Evolutionary conservation across 1,139 yeast genomes (phyloP), one percentile per base, ranked within the genome.

Genomic region (Candida gigantensis): DNA sequence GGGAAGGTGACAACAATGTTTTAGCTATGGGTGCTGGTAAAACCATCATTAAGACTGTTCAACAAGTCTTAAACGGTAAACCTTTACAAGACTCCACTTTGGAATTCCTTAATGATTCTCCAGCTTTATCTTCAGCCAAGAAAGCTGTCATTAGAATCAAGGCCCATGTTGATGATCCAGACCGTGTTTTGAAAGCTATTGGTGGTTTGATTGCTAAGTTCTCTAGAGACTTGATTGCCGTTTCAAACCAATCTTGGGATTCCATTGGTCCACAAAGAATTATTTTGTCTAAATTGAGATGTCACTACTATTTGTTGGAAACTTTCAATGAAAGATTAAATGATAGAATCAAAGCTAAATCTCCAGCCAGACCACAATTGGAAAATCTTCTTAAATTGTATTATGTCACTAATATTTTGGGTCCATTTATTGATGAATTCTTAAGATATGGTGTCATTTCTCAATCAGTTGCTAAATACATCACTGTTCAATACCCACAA

Each of bases 1-100:
- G 97, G 97, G 97, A 89, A 68, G 97, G 97, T 62, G 97, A 89
- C 62, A 89, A 89, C 69, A 88, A 83, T 55, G 83, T 89, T 35
- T 72, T 89, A 51, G 87, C 89, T 7, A 78, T 87, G 61, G 82
- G 89, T 43, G 80, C 89, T 45, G 97, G 96, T 47, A 78, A 84
- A 63, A 81, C 85, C 39, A 75, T 84, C 33, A 65, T 82, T 46
- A 84, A 83, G 63, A 71, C 73, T 49, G 72, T 77, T 37, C 58
- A 55, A 29, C 57, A 60, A 37, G 55, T 46, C 17, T 41, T 45
- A 27, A 43, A 39, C 23, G 48, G 48, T 28, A 42, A 37, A 29
- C 37, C 38, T 27, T 36, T 43, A 19, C 41, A 43, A 18, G 42
- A 43, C 27, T 36, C 45, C 3, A 44, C 46, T 10, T 43, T 46